Conservation (phyloP, 305 asterid species). For the Fraxinus baroniana region DNA sequence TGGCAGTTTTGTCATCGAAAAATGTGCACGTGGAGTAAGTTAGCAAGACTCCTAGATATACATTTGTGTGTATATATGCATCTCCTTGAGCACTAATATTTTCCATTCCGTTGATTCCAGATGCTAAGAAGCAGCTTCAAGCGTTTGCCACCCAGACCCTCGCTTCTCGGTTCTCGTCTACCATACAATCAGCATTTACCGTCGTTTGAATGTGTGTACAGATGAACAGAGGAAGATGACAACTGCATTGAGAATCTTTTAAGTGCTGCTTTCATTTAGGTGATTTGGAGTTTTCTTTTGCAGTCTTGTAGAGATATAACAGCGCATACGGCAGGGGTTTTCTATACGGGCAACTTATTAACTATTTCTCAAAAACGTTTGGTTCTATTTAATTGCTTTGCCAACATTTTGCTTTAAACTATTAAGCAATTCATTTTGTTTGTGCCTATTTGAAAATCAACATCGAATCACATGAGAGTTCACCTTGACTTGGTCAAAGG, state of each 20-base stretch:
- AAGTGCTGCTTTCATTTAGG: conserved; percentile 1
- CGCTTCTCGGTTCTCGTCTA: conserved; percentile 70
- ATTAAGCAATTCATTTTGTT: not conserved
- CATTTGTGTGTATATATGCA: not conserved
- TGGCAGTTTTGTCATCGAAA: not conserved
- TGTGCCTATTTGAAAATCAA: not conserved
- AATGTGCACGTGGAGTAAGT: not conserved
- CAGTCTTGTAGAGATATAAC: conserved; percentile 7
- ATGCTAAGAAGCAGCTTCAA: conserved; percentile 86
- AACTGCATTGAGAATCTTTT: not conserved
- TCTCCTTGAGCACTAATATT: not conserved
- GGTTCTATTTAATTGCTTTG: not conserved
- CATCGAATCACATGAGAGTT: not conserved
- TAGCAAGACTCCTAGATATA: not conserved
- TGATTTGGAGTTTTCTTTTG: not conserved
- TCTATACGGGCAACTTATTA: conserved; percentile 2
- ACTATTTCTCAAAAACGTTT: not conserved
- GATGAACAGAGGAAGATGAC: not conserved
- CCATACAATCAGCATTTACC: conserved; percentile 72
- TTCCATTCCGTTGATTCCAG: conserved; percentile 35
- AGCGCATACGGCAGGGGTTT: not conserved
- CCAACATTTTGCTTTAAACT: not conserved
- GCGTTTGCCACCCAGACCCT: conserved; percentile 75
- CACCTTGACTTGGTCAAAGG: not conserved
- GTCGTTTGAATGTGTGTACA: conserved; percentile 41